A percentile compares a stretch with the other conserved stretches of the same genome.
Conservation (phyloP, 2,329 filamentous ascomycete species). For the Exophiala alcalophila region DNA sequence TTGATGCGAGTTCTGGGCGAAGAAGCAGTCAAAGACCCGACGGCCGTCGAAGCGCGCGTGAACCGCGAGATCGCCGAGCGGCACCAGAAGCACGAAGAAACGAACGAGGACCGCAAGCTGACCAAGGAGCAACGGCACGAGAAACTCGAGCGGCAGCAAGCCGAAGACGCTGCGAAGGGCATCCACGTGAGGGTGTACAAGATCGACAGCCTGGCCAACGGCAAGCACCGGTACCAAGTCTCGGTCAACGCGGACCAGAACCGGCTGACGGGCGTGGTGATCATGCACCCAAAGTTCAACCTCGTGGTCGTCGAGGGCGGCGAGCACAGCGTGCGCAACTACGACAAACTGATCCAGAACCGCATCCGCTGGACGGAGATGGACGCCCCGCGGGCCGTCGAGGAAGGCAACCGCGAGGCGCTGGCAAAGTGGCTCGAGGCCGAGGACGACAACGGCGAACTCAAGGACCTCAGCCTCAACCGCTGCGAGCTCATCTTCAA, state of each 20-base stretch:
- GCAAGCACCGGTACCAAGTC: conserved; percentile 90
- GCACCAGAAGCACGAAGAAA: conserved; percentile 69
- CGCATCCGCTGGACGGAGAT: conserved; percentile 96
- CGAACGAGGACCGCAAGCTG: conserved; percentile 81
- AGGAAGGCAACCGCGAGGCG: conserved; percentile 59
- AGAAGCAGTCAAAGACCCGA: conserved; percentile 90
- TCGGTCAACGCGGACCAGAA: conserved; percentile 88
- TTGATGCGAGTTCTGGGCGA: conserved; percentile 96
- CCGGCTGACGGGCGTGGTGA: conserved; percentile 80
- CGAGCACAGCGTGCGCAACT: conserved; percentile 74
- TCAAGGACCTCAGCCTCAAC: conserved; percentile 80
- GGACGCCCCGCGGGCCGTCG: conserved; percentile 59
- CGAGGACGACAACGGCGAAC: conserved; percentile 68
- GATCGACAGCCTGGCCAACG: conserved; percentile 83
- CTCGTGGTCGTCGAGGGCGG: conserved; percentile 91
- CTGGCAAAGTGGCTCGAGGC: conserved; percentile 72
- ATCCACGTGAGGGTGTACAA: conserved; percentile 85
- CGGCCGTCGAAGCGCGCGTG: conserved; percentile 90
- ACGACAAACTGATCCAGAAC: conserved; percentile 89
- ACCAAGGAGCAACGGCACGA: conserved; percentile 83
- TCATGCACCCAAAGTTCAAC: conserved; percentile 86
- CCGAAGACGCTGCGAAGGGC: conserved; percentile 81
- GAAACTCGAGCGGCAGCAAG: conserved; percentile 78
- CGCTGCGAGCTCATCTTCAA: conserved; percentile 84
- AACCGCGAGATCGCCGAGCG: conserved; percentile 90